phyloP scores from a whole-genome alignment of 108 stramenopile genomes.

The Cyclotella kingstonii region DNA sequence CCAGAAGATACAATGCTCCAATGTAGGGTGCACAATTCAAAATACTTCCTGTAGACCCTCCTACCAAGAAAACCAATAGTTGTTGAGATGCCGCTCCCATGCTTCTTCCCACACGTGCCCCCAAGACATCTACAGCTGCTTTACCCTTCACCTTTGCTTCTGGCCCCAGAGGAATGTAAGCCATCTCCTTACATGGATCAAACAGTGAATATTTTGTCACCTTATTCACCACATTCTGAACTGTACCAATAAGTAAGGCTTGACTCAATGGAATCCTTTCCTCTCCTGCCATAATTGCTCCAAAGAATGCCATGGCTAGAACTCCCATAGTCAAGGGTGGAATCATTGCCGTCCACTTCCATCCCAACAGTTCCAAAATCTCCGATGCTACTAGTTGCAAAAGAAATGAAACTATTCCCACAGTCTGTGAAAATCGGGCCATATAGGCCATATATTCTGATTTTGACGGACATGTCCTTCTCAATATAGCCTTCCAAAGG shows the following conservation, averaged over 20 bases:
- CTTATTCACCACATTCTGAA: slow-evolving; percentile 49
- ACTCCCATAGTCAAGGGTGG: slow-evolving; percentile 43
- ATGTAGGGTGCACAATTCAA: slow-evolving; percentile 44
- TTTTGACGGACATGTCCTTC: slow-evolving; percentile 40
- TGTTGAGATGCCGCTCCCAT: slow-evolving; percentile 46
- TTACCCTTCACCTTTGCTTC: slow-evolving; percentile 51
- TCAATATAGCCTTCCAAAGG: slow-evolving; percentile 43
- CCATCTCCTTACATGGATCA: slow-evolving; percentile 54
- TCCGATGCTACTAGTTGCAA: slow-evolving; percentile 45
- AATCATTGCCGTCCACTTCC: slow-evolving; percentile 48
- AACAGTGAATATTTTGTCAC: slow-evolving; percentile 50
- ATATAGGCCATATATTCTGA: slow-evolving; percentile 47
- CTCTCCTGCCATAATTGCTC: slow-evolving; percentile 26
- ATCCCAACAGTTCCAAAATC: slow-evolving; percentile 43
- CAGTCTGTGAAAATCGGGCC: slow-evolving; percentile 49
- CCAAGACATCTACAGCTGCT: slow-evolving; percentile 47
- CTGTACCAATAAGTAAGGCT: slow-evolving; percentile 46
- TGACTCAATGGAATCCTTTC: slow-evolving; percentile 34
- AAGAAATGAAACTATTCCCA: slow-evolving; percentile 39
- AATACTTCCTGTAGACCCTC: slow-evolving; percentile 40
- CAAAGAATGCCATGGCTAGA: slow-evolving; percentile 39
- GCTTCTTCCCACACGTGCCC: slow-evolving; percentile 46
- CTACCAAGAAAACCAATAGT: slow-evolving; percentile 33
- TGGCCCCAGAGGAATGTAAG: slow-evolving; percentile 46
- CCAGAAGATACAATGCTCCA: slow-evolving; percentile 30